These are phyloP conservation scores for Trypanosoma boissoni DNA, from an alignment of 208 protist genomes.

Conservation along the genomic window DNA sequence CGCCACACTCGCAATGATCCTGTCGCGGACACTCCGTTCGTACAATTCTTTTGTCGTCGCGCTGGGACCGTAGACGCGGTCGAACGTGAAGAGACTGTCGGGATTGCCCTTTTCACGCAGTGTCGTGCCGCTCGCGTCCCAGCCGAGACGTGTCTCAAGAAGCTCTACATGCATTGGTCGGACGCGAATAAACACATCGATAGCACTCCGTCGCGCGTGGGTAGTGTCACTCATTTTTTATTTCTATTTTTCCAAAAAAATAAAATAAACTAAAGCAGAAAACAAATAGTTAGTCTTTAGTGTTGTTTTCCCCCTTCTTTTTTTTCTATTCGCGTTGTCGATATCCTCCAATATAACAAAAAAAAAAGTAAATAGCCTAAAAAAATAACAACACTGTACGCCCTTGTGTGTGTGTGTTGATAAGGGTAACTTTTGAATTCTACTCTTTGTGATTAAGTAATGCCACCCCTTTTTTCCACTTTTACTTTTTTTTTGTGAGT, in stretches of 20 bases:
- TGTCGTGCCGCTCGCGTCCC: constrained; percentile 27
- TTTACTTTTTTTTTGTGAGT: constrained; percentile 5
- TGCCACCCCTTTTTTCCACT: too few species aligned
- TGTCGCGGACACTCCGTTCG: constrained; percentile 34
- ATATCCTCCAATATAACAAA: too few species aligned
- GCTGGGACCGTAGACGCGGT: constrained; percentile 49
- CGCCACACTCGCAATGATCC: constrained; percentile 55
- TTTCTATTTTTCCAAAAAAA: neutral
- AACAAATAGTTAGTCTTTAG: too few species aligned
- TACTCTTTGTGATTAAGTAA: too few species aligned
- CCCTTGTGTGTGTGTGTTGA: too few species aligned
- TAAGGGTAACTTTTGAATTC: too few species aligned
- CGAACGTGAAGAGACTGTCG: constrained; percentile 71
- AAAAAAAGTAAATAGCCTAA: constrained; percentile 10
- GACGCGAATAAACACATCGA: constrained; percentile 70
- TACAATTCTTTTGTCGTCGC: constrained; percentile 52
- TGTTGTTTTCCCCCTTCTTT: neutral
- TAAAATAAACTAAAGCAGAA: too few species aligned
- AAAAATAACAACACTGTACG: too few species aligned
- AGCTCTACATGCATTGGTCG: constrained; percentile 52
- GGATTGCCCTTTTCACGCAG: constrained; percentile 51
- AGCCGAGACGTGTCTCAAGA: constrained; percentile 32
- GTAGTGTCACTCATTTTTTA: constrained; percentile 5
- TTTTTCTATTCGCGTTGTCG: too few species aligned
- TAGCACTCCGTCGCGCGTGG: constrained; percentile 31